Conservation (phyloP, 2,329 filamentous ascomycete species). For the Phaeoacremonium minimum region DNA sequence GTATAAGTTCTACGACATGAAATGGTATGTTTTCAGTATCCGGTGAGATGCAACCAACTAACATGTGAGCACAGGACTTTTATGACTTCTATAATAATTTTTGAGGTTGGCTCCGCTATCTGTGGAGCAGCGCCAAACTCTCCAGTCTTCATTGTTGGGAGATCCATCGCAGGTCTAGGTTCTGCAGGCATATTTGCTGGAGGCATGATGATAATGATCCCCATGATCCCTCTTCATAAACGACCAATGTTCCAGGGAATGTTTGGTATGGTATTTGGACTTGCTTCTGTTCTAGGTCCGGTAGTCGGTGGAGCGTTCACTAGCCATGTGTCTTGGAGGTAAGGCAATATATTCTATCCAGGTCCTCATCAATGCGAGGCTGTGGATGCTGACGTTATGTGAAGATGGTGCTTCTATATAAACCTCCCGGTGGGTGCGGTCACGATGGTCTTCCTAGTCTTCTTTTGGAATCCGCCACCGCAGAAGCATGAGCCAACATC, state of each 20-base stretch:
- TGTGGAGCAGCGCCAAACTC: constrained; percentile 53
- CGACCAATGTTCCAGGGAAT: constrained; percentile 54
- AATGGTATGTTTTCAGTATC: constrained; percentile 27
- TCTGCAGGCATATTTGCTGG: constrained; percentile 55
- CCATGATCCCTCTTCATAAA: constrained; percentile 55
- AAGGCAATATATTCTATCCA: constrained; percentile 1
- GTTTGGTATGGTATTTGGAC: constrained; percentile 52
- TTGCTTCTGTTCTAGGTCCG: constrained; percentile 49
- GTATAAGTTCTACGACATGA: constrained; percentile 49
- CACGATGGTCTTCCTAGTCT: constrained; percentile 41
- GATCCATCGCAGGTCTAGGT: constrained; percentile 52
- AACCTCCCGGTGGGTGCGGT: constrained; percentile 52
- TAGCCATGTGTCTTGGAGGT: constrained; percentile 41
- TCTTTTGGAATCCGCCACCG: constrained; percentile 41
- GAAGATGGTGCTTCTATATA: constrained; percentile 56
- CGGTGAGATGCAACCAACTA: neutral
- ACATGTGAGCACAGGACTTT: constrained; percentile 29
- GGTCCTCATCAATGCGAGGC: neutral
- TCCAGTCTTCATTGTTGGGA: constrained; percentile 48
- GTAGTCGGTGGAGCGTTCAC: constrained; percentile 51
- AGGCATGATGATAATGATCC: constrained; percentile 51
- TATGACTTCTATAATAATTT: constrained; percentile 41
- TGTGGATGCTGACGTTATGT: neutral
- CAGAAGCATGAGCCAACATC: constrained; percentile 21
- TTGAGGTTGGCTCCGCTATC: constrained; percentile 49